phyloP scores from a whole-genome alignment of 2,329 filamentous ascomycete species.

The Lecanosticta acicola region DNA sequence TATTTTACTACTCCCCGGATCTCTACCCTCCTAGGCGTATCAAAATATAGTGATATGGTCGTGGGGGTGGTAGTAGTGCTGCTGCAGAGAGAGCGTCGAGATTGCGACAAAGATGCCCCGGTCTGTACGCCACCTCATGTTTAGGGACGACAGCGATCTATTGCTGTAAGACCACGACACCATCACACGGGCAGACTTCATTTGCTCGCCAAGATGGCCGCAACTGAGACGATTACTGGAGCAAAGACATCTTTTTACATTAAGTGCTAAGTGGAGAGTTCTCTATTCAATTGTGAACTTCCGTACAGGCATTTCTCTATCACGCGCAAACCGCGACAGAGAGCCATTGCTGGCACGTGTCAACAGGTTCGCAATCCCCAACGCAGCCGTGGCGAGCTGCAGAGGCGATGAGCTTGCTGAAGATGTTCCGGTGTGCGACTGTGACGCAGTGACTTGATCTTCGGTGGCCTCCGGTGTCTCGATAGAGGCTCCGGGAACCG shows the following conservation, averaged over 20 bases:
- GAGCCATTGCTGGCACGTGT: constrained; percentile 10
- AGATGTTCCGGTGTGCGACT: background rate
- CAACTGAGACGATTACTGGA: background rate
- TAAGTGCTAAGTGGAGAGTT: background rate
- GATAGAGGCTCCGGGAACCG: background rate
- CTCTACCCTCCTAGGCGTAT: no score
- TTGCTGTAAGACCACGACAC: no score
- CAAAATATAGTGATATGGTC: no score
- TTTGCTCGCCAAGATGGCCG: no score
- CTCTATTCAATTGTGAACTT: background rate
- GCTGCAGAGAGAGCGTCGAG: no score
- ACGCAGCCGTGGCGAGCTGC: constrained; percentile 8
- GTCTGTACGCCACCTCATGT: no score
- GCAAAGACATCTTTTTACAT: no score
- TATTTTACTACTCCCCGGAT: no score
- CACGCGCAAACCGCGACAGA: background rate
- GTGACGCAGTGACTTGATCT: background rate
- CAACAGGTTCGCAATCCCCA: constrained; percentile 11
- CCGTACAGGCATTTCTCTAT: background rate
- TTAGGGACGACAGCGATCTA: no score
- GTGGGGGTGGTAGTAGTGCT: no score
- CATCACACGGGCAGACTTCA: background rate
- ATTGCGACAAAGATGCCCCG: no score
- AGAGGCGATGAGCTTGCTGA: no score
- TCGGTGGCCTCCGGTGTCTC: background rate